Evolutionary conservation across 805 yeast species (phyloP), one percentile per base, ranked within the genome.

Genomic region (Yarrowia divulgata): DNA sequence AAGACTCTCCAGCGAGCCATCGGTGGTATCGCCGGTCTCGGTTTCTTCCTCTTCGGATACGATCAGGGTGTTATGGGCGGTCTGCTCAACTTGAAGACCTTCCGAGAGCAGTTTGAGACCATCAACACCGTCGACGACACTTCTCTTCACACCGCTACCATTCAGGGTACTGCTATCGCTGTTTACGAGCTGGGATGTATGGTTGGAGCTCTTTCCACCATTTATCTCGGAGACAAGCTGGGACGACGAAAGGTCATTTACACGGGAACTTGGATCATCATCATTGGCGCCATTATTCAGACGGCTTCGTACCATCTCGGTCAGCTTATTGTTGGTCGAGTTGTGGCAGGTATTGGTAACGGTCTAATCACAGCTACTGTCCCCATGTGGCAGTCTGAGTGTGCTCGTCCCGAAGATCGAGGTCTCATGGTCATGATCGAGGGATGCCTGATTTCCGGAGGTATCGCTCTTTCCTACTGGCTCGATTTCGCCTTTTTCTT

Each of bases 61-160:
- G 90, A 87, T 72, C 88, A 90, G 76, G 96, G 95, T 70, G 93
- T 90, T 19, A 88, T 91, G 83, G 86, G 90, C 46, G 93, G 95
- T 1, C 85, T 91, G 46, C 78, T 90, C 57, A 88, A 92, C 1
- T 88, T 86, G 67, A 81, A 81, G 2, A 68, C 67, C 13, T 73
- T 73, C 70, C 37, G 67, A 13, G 68, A 72, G 29, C 71, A 63
- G 45, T 73, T 73, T 57, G 74, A 74, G 42, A 69, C 69, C 40
- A 43, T 70, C 34, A 57, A 70, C 50, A 70, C 68, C 39, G 55
- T 49, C 39, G 55, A 48, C 12, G 85, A 84, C 50, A 63, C 68
- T 14, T 43, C 43, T 39, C 57, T 48, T 10, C 55, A 67, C 34
- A 58, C 64, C 29, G 58, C 72, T 8, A 70, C 71, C 29, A 71